Evolutionary conservation across 2,329 filamentous ascomycete genomes (phyloP).

Genomic region (Aspergillus japonicus): DNA sequence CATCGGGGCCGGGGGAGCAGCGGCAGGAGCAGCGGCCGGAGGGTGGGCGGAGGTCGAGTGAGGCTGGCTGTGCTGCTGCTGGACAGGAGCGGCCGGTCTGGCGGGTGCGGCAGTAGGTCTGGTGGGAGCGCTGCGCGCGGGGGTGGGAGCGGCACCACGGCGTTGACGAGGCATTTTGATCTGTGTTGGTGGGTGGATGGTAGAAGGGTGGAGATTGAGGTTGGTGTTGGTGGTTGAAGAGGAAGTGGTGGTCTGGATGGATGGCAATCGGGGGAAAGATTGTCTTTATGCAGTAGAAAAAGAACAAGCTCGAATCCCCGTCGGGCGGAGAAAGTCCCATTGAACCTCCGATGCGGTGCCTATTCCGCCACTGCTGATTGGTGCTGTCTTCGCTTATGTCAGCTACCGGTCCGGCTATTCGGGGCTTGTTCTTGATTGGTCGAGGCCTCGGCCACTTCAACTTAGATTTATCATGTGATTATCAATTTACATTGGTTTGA

Average conservation of each 20-base stretch:
- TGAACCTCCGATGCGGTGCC: slow-evolving; percentile 25
- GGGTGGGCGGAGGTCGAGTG: slow-evolving; percentile 64
- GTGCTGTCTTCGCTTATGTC: slow-evolving; percentile 8
- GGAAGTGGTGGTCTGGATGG: slow-evolving; percentile 14
- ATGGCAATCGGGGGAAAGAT: not conserved
- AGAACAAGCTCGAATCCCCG: slow-evolving; percentile 23
- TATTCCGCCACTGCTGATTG: slow-evolving; percentile 14
- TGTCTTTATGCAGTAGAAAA: slow-evolving; percentile 19
- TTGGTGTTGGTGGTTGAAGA: slow-evolving; percentile 15
- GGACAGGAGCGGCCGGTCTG: slow-evolving; percentile 52
- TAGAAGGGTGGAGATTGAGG: too few species aligned
- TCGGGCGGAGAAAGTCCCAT: slow-evolving; percentile 22
- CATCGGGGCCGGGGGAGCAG: slow-evolving; percentile 43
- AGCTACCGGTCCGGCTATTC: slow-evolving; percentile 4
- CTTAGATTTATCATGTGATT: too few species aligned
- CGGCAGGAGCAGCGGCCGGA: slow-evolving; percentile 50
- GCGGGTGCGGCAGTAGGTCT: slow-evolving; percentile 65
- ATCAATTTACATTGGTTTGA: too few species aligned
- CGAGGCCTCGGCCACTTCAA: not conserved
- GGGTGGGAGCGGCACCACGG: slow-evolving; percentile 58
- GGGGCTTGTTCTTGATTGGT: not conserved
- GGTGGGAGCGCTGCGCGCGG: slow-evolving; percentile 57
- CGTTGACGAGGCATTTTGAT: slow-evolving; percentile 72
- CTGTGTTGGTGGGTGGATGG: slow-evolving; percentile 12
- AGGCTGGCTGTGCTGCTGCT: slow-evolving; percentile 65